These are phyloP conservation scores for Ceraceosorus bombacis DNA, from an alignment of 1,284 basidiomycete species.

Conservation along the genomic window DNA sequence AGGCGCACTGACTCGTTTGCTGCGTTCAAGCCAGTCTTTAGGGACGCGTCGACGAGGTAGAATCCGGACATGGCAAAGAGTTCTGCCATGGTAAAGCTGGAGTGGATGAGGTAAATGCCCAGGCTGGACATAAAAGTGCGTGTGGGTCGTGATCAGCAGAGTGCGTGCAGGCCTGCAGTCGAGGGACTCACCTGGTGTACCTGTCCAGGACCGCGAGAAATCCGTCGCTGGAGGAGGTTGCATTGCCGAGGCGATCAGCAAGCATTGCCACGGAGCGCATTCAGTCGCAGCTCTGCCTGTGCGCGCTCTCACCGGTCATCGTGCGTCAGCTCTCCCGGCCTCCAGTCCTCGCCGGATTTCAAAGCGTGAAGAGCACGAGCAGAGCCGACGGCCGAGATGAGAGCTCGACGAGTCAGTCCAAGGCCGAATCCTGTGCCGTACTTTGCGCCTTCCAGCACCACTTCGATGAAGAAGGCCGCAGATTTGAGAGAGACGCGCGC, in stretches of 20 bases:
- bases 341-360: slow-evolving; percentile 18
- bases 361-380: slow-evolving; percentile 31
- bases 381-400: slow-evolving; percentile 33
- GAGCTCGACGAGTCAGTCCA: slow-evolving; percentile 32
- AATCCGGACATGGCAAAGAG: slow-evolving; percentile 54
- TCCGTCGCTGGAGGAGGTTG: slow-evolving; percentile 35
- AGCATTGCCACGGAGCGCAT: no score
- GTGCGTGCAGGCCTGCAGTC: background rate
- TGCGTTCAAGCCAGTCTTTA: slow-evolving; percentile 35
- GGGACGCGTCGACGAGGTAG: slow-evolving; percentile 45
- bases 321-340: slow-evolving; percentile 25
- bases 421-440: slow-evolving; percentile 28
- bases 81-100: slow-evolving; percentile 54
- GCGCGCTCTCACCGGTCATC: slow-evolving; percentile 7
- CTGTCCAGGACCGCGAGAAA: slow-evolving; percentile 52
- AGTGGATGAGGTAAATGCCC: slow-evolving; percentile 54
- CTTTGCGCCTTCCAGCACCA: slow-evolving; percentile 33
- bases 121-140: slow-evolving; percentile 36
- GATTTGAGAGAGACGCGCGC: slow-evolving; percentile 36
- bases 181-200: slow-evolving; percentile 47
- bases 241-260: slow-evolving; percentile 6
- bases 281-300: background rate
- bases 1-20: slow-evolving; percentile 54
- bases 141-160: background rate
- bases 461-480: slow-evolving; percentile 40